These are phyloP conservation scores for Populus alba DNA, from an alignment of 345 rosid species.

Conservation along the genomic window DNA sequence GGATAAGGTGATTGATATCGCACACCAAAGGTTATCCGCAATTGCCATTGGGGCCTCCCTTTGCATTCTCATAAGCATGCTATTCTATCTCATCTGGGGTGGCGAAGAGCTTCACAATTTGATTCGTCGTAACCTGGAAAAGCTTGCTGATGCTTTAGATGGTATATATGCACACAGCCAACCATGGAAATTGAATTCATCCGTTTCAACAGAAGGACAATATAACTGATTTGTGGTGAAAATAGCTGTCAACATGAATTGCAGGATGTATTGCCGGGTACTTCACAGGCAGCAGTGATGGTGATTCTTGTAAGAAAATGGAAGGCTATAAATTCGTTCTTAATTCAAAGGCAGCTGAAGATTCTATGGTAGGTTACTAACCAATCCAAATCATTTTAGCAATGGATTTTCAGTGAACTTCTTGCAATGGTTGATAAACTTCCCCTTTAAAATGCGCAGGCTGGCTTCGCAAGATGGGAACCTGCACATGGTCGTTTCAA, in stretches of 20 bases:
- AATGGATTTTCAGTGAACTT: background rate
- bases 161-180: slow-evolving; percentile 32
- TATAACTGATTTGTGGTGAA: background rate
- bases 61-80: slow-evolving; percentile 54
- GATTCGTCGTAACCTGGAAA: slow-evolving; percentile 51
- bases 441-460: slow-evolving; percentile 27
- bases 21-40: slow-evolving; percentile 60
- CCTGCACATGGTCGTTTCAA: slow-evolving; percentile 69
- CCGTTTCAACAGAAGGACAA: background rate
- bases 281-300: slow-evolving; percentile 36
- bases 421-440: background rate
- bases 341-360: slow-evolving; percentile 71
- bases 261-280: slow-evolving; percentile 51
- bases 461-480: slow-evolving; percentile 75
- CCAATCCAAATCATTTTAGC: background rate
- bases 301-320: slow-evolving; percentile 31
- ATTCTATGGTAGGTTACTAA: slow-evolving; percentile 46
- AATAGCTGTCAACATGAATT: background rate
- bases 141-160: slow-evolving; percentile 57
- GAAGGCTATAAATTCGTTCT: slow-evolving; percentile 60
- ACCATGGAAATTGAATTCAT: background rate
- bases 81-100: slow-evolving; percentile 73
- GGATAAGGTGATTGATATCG: slow-evolving; percentile 51
- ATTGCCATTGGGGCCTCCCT: slow-evolving; percentile 59
- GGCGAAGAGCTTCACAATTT: slow-evolving; percentile 67